phyloP scores from a whole-genome alignment of 768 basidiomycete genomes.

The Kwoniella dendrophila region DNA sequence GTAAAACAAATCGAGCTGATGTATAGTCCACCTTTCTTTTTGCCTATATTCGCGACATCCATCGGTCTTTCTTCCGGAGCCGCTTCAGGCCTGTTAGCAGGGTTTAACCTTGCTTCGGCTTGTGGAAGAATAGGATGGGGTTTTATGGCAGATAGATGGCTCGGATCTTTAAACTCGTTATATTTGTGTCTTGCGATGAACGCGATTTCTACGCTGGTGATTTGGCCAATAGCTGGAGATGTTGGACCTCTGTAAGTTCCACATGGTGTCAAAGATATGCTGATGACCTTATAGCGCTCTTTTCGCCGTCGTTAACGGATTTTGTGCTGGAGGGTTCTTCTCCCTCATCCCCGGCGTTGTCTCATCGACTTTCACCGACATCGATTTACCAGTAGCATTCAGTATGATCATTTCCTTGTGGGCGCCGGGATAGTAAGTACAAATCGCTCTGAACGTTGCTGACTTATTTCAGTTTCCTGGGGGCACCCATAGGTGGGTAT shows the following conservation, averaged over 20 bases:
- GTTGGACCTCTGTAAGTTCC: conserved; percentile 38
- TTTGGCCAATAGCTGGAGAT: conserved; percentile 54
- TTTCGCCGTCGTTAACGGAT: not conserved
- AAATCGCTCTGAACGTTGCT: not conserved
- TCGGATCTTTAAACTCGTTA: conserved; percentile 59
- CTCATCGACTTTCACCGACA: conserved; percentile 12
- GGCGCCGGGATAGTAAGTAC: conserved; percentile 3
- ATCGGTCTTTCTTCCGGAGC: conserved; percentile 32
- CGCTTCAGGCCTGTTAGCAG: conserved; percentile 32
- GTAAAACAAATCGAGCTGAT: not conserved
- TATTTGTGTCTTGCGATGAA: conserved; percentile 56
- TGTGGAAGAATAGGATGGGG: conserved; percentile 56
- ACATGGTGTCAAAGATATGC: conserved; percentile 20
- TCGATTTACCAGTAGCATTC: not conserved
- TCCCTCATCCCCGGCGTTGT: conserved; percentile 42
- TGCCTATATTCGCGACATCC: conserved; percentile 40
- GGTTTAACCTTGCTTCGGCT: conserved; percentile 47
- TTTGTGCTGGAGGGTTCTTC: conserved; percentile 31
- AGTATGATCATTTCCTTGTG: not conserved
- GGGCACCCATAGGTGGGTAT: conserved; percentile 45
- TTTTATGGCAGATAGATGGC: conserved; percentile 54
- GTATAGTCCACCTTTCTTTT: conserved; percentile 42
- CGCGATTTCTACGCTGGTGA: conserved; percentile 56
- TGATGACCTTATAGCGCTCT: not conserved
- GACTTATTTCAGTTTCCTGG: conserved; percentile 23